Base-by-base conservation (phyloP, 2,329 filamentous ascomycete species). In the Nemania serpens region DNA sequence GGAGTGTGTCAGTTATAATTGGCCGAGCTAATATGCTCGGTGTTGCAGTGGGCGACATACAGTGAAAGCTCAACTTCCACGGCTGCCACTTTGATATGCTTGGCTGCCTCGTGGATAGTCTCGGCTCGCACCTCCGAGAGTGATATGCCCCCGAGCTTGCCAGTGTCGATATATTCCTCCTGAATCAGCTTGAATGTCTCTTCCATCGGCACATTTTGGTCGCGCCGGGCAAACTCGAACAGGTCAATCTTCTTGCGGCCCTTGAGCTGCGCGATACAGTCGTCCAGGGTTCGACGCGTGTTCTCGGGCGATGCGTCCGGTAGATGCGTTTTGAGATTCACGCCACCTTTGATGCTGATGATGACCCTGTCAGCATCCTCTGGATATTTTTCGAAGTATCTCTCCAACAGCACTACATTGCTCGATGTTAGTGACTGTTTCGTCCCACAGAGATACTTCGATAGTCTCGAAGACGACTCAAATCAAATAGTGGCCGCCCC, bases 311-410 rank as follows among this genome's bases (percentile, higher is more conserved):
- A 81, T n/a, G 79, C 78, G 63, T 84, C 79, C 0, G 79, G 73
- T 0, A 65, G 66, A 1, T 66, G 46, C 36, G 76, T 71, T 9
- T 69, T 66, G 0, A 68, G 53, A 50, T 77, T 70, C 11, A 77
- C 25, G 1, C 78, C 83, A 13, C 84, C 84, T 71, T 87, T 87
- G 68, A 87, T 79, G 66, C 77, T 80, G 18, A 87, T 73, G 9
- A 86, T 76, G 1, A 86, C 79, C 68, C 85, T 82, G 29, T 79
- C 75, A 4, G 82, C 82, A 61, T 86, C 81, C 62, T 83, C 80
- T 1, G 84, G 84, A 70, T 86, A 81, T 62, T 79, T 77, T 37
- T 77, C 78, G 68, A 87, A 86, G 72, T 87, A 87, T 42, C 77
- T 75, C 58, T 82, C 78, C 17, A 86, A 71, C 17, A 87, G 74